Conservation (phyloP, 192 early-diverging fungal genomes). For the Backusella parvicylindrica region DNA sequence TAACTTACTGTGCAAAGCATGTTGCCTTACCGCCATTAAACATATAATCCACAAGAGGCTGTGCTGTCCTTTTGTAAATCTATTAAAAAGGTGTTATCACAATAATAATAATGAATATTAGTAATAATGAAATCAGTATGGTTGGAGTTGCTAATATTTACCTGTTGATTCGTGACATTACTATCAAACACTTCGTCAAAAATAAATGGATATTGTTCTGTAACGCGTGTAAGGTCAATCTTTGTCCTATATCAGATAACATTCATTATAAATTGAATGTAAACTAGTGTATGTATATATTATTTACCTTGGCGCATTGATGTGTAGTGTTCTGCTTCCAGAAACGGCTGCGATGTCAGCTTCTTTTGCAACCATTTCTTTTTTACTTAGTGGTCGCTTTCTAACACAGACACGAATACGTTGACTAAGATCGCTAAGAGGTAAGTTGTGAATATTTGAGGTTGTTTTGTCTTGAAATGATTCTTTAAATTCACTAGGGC, state of each 20-base stretch:
- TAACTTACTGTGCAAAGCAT: constrained; percentile 93
- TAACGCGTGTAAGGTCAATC: constrained; percentile 92
- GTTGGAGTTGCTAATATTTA: constrained; percentile 21
- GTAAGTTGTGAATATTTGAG: background rate
- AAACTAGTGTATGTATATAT: background rate
- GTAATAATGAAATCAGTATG: background rate
- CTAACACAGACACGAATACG: constrained; percentile 95
- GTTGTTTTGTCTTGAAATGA: background rate
- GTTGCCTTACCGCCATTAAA: constrained; percentile 96
- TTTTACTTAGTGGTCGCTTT: constrained; percentile 88
- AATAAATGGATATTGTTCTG: constrained; percentile 87
- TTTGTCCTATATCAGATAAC: constrained; percentile 59
- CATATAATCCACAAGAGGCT: constrained; percentile 90
- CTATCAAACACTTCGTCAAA: constrained; percentile 97
- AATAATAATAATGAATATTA: background rate
- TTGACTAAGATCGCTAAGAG: constrained; percentile 58
- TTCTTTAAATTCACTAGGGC: background rate
- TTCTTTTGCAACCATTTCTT: constrained; percentile 74
- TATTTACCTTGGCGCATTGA: constrained; percentile 88
- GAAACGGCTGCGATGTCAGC: constrained; percentile 73
- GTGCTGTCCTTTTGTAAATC: constrained; percentile 87
- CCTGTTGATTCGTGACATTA: constrained; percentile 76
- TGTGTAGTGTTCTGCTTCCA: constrained; percentile 66
- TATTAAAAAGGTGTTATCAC: no score
- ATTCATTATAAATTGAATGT: background rate